Evolutionary conservation across 495 filamentous ascomycete species (phyloP), one percentile per base, ranked within the genome.

Genomic region (Terfezia claveryi): DNA sequence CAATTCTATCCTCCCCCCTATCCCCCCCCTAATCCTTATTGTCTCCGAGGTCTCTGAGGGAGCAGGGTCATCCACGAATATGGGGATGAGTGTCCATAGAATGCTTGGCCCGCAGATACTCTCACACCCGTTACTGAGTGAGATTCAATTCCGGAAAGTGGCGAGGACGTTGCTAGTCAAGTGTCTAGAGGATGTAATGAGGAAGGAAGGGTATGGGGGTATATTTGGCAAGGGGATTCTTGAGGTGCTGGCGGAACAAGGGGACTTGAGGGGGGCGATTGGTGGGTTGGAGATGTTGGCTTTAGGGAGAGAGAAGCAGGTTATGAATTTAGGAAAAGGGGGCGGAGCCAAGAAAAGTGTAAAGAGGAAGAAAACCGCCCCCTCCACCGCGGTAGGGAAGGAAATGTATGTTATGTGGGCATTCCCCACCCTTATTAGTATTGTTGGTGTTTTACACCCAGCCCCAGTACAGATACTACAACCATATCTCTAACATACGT

Each of bases 91-190:
- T 0, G 85, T 82, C 2, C 82, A 94, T 69, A 78, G 86, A 16
- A 67, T 99, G 38, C 77, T 99, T 10, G 88, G 92, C 0, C 80
- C 85, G 1, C 80, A 87, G 56, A 80, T 99, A 37, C 74, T 83
- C 10, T 77, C 80, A 50, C 84, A 96, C 64, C 78, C 82, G 2
- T 76, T 76, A 27, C 79, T 82, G 5, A 77, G 75, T 10, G 73
- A 82, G 4, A 83, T 99, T 52, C 86, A 89, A 59, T 96, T 94
- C 67, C 95, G 96, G 66, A 76, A 80, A 23, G 80, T 96, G 59
- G 92, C 92, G 9, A 80, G 86, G 0, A 92, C 91, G 0, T 79
- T 87, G 41, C 76, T 96, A 67, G 72, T 77, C 6, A 91, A 87
- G 69, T 89, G 88, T 4, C 69, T 99, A 12, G 79, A 84, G 44